These are phyloP conservation scores for Globisporangium iwayamae DNA, from an alignment of 352 stramenopile genomes.

Conservation along the genomic window DNA sequence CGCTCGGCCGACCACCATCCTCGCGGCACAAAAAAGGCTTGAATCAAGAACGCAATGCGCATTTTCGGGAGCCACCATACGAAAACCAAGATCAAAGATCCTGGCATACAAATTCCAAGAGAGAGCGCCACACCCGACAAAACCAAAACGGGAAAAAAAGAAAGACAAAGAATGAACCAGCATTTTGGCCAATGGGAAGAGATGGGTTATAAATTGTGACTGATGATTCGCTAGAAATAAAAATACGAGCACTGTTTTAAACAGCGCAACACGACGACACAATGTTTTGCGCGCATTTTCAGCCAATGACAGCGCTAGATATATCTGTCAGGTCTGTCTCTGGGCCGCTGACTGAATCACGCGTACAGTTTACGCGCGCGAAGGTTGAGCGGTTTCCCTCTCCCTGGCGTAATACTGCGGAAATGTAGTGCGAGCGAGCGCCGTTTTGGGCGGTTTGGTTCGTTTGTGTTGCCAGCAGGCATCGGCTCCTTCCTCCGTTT, in stretches of 20 bases:
- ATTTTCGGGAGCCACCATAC: constrained; percentile 6
- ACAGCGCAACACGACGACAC: neutral
- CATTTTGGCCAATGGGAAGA: neutral
- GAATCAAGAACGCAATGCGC: constrained; percentile 4
- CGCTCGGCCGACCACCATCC: constrained; percentile 12
- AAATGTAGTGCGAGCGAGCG: neutral
- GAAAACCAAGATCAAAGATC: constrained; percentile 9
- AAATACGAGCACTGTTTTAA: neutral
- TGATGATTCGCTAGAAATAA: neutral
- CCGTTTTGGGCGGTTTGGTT: neutral
- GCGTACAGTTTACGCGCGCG: constrained; percentile 11
- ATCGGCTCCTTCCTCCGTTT: neutral
- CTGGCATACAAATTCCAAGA: constrained; percentile 10
- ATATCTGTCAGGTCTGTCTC: constrained; percentile 1
- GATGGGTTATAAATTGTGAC: neutral
- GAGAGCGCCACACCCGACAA: neutral
- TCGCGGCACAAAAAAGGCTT: constrained; percentile 9
- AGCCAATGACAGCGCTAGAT: neutral
- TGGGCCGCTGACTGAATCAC: neutral
- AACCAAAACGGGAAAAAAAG: neutral
- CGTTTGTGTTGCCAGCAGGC: no score
- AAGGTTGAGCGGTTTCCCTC: constrained; percentile 6
- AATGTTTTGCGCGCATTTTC: neutral
- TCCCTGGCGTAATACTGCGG: constrained; percentile 1
- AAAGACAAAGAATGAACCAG: constrained; percentile 11